Evolutionary conservation across 805 yeast genomes (phyloP).

Genomic region (Suhomyces prunicola): DNA sequence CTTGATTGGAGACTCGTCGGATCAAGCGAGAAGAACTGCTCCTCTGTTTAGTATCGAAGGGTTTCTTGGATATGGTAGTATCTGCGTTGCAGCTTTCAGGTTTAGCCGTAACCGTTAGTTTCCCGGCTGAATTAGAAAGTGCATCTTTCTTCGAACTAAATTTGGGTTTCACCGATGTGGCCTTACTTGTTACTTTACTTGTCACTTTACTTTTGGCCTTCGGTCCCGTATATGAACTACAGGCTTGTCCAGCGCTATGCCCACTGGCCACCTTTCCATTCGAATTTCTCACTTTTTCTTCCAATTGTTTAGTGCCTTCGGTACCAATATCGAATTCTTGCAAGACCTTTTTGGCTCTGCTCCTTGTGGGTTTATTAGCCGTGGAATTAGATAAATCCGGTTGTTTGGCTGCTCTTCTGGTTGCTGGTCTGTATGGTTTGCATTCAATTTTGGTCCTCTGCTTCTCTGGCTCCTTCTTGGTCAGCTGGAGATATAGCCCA

Average conservation of each 20-base stretch:
- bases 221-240: not conserved
- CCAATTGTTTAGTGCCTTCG: constrained; percentile 6
- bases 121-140: not conserved
- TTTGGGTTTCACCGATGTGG: not conserved
- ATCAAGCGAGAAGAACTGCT: not conserved
- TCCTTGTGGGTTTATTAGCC: not conserved
- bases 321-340: constrained; percentile 7
- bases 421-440: not conserved
- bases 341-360: not conserved
- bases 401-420: not conserved
- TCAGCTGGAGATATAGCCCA: constrained; percentile 12
- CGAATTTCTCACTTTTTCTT: not conserved
- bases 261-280: not conserved
- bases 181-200: not conserved
- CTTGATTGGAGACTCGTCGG: constrained; percentile 2
- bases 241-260: not conserved
- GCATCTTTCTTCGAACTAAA: not conserved
- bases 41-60: not conserved
- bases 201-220: not conserved
- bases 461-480: not conserved
- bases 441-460: not conserved
- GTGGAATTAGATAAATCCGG: not conserved
- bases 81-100: not conserved
- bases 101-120: constrained; percentile 7
- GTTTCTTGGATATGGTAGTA: not conserved